Evolutionary conservation across 352 stramenopile species (phyloP), one percentile per base, ranked within the genome.

Genomic region (Globisporangium parvum): DNA sequence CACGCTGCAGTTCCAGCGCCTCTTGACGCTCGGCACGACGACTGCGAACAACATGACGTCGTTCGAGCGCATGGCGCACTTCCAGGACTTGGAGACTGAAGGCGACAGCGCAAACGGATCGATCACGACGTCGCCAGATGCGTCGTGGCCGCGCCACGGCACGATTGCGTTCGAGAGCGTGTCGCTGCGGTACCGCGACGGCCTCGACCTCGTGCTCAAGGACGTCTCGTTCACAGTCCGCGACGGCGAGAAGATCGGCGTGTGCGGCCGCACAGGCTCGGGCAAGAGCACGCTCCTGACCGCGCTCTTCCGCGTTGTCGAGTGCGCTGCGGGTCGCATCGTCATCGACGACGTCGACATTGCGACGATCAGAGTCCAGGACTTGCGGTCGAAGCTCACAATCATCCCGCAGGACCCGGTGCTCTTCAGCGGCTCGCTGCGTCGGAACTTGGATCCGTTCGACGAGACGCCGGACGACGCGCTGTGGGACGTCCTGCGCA

Each of bases 361-460:
- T 53, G 57, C 70, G 31, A 69, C 41, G 24, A 44, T 80, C 17
- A 51, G 31, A 26, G 20, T 80, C 17, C 55, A 60, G 33, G 48
- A 53, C 18, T 51, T 80, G 28, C 71, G 71, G 1, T 9, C 51
- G 24, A 62, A 62, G 42, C 64, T 80, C 26, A 70, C 71, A 15
- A 80, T 80, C 59, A 80, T 98, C 47, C 94, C 94, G 15, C 69
- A 77, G 49, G 88, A 98, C 55, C 91, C 93, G 24, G 80, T 97
- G 17, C 62, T 97, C 31, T 98, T 98, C 62, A 84, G 70, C 33
- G 92, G 91, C 15, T 89, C 77, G 33, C 67, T 98, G 28, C 76
- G 87, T 23, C 77, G 72, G 33, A 98, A 98, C 65, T 62, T 98
- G 4, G 91, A 98, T 63, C 92, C 92, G 14, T 96, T 93, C 55